phyloP scores from a whole-genome alignment of 495 filamentous ascomycete species.

The Astrocystis sublimbata region DNA sequence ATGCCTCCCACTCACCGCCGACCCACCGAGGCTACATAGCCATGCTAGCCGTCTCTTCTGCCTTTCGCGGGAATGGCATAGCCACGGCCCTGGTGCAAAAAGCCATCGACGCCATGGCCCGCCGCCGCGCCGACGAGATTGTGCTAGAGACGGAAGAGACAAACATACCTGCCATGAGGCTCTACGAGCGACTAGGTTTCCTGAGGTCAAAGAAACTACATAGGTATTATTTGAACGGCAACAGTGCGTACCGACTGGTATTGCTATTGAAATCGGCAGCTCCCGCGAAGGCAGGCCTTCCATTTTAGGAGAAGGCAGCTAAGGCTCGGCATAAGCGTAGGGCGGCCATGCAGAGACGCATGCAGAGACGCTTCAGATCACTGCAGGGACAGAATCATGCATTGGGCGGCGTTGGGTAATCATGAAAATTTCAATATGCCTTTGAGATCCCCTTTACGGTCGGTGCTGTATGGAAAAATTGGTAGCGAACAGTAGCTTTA shows the following conservation, averaged over 20 bases:
- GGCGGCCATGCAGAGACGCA: neutral
- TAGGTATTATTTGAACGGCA: constrained; percentile 95
- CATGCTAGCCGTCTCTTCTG: constrained; percentile 86
- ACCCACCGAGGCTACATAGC: constrained; percentile 94
- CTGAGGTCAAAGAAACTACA: constrained; percentile 90
- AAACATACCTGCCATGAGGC: constrained; percentile 85
- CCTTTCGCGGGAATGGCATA: constrained; percentile 82
- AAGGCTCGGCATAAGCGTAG: neutral
- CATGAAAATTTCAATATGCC: neutral
- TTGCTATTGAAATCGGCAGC: constrained; percentile 69
- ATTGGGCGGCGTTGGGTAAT: constrained; percentile 17
- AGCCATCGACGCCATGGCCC: constrained; percentile 91
- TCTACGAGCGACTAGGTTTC: constrained; percentile 94
- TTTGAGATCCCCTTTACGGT: neutral
- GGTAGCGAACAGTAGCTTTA: neutral
- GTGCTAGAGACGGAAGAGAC: constrained; percentile 96
- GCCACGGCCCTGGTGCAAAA: constrained; percentile 84
- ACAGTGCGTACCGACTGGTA: constrained; percentile 86
- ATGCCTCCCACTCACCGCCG: constrained; percentile 66
- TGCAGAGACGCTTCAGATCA: neutral
- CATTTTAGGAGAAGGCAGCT: constrained; percentile 32
- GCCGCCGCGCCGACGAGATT: constrained; percentile 84
- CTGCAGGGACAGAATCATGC: constrained; percentile 11
- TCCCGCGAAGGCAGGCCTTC: constrained; percentile 26
- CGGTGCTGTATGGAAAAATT: neutral